phyloP scores from a whole-genome alignment of 495 filamentous ascomycete species.

The Xylaria intraflava region DNA sequence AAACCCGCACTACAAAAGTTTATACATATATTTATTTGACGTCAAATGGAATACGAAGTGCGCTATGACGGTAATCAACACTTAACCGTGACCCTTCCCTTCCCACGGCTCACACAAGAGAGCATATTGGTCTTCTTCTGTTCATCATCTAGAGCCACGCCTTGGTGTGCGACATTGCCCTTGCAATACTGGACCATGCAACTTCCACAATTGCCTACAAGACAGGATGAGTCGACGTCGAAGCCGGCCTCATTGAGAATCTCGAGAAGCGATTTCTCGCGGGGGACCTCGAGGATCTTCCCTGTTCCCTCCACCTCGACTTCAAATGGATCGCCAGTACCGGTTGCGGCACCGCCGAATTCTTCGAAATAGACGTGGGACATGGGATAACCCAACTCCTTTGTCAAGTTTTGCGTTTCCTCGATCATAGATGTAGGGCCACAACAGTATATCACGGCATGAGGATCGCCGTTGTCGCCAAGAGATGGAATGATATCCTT shows the following conservation, averaged over 20 bases:
- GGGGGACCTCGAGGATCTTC: constrained; percentile 29
- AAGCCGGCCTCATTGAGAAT: constrained; percentile 37
- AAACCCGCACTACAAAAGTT: too few relatives aligned
- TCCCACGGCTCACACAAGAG: constrained; percentile 32
- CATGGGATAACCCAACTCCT: constrained; percentile 18
- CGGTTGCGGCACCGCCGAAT: constrained; percentile 18
- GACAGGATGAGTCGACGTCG: constrained; percentile 38
- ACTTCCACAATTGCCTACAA: constrained; percentile 43
- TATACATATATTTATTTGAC: too few relatives aligned
- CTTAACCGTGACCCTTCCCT: constrained; percentile 30
- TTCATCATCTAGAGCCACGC: constrained; percentile 31
- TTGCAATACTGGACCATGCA: constrained; percentile 37
- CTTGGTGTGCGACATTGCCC: constrained; percentile 38
- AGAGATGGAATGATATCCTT: constrained; percentile 12
- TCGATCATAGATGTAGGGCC: constrained; percentile 20
- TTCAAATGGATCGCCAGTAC: constrained; percentile 27
- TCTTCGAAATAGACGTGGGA: constrained; percentile 23
- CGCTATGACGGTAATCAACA: constrained; percentile 5
- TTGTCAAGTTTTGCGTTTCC: constrained; percentile 14
- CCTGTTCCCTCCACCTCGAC: constrained; percentile 21
- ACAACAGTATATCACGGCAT: constrained; percentile 20
- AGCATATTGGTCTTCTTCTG: constrained; percentile 34
- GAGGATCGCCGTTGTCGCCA: constrained; percentile 3
- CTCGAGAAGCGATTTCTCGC: constrained; percentile 34
- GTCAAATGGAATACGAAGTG: background rate